Evolutionary conservation across 2,329 filamentous ascomycete species (phyloP).

Genomic region (Cladosporium oxysporum): DNA sequence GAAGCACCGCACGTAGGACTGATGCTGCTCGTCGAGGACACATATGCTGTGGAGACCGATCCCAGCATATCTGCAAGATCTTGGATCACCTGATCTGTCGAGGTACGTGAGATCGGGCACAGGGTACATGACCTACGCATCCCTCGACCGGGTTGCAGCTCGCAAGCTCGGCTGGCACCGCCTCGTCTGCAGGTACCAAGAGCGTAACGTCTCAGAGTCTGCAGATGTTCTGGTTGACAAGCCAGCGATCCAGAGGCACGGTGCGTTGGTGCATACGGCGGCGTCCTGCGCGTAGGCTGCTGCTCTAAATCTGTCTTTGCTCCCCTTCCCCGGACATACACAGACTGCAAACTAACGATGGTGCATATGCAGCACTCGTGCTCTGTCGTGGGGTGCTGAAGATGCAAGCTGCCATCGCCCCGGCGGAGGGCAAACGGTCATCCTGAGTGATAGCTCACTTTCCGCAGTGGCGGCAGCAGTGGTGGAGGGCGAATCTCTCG

Average conservation of each 20-base stretch:
- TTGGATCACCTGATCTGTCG: constrained; percentile 1
- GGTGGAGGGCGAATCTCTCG: background rate
- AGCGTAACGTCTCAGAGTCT: background rate
- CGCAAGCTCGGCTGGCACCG: constrained; percentile 9
- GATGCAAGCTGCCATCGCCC: constrained; percentile 4
- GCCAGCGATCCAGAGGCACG: constrained; percentile 7
- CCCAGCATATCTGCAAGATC: constrained; percentile 1
- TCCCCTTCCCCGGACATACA: constrained; percentile 3
- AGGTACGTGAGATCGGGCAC: constrained; percentile 11
- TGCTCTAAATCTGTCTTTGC: constrained; percentile 17
- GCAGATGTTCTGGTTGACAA: background rate
- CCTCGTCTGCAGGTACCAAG: constrained; percentile 17
- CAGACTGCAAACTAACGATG: constrained; percentile 5
- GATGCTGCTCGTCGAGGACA: background rate
- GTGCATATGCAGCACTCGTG: constrained; percentile 1
- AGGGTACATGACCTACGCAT: background rate
- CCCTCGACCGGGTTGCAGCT: constrained; percentile 17
- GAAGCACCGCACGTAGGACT: constrained; percentile 7
- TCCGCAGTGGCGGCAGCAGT: background rate
- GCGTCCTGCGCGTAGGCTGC: background rate
- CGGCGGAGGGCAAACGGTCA: background rate
- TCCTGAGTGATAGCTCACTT: constrained; percentile 3
- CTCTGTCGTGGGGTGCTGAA: background rate
- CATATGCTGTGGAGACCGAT: background rate
- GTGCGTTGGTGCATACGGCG: background rate